phyloP scores from a whole-genome alignment of 176 grass and related monocot genomes.

The Carex littledalei region DNA sequence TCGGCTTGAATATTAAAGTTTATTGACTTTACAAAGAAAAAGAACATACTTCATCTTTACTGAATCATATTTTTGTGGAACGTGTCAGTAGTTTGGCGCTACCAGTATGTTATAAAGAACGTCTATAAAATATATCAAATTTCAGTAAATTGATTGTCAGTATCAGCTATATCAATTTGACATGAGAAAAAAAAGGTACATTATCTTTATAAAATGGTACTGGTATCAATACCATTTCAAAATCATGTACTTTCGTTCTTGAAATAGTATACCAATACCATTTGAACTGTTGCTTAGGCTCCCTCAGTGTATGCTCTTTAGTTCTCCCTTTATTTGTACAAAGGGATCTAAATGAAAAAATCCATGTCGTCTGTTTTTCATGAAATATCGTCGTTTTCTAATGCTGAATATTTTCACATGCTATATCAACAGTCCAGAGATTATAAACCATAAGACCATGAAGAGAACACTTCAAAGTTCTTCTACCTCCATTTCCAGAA shows the following conservation, averaged over 20 bases:
- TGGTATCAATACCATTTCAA: background rate
- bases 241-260: background rate
- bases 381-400: background rate
- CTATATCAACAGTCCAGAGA: conserved; percentile 23
- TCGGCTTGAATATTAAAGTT: background rate
- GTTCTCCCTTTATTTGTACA: background rate
- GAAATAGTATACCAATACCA: background rate
- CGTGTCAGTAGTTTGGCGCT: background rate
- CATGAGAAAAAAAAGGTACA: background rate
- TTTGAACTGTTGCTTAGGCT: background rate
- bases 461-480: conserved; percentile 20
- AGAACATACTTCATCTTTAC: background rate
- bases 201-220: background rate
- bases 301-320: background rate
- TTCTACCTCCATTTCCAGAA: conserved; percentile 6
- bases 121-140: background rate
- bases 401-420: background rate
- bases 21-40: background rate
- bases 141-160: background rate
- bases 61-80: background rate
- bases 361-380: background rate
- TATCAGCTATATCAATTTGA: background rate
- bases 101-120: background rate
- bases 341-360: background rate
- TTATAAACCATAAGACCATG: conserved; percentile 27